Evolutionary conservation across 169 alveolate species (phyloP), one percentile per base, ranked within the genome.

Genomic region (Eimeria sp.): DNA sequence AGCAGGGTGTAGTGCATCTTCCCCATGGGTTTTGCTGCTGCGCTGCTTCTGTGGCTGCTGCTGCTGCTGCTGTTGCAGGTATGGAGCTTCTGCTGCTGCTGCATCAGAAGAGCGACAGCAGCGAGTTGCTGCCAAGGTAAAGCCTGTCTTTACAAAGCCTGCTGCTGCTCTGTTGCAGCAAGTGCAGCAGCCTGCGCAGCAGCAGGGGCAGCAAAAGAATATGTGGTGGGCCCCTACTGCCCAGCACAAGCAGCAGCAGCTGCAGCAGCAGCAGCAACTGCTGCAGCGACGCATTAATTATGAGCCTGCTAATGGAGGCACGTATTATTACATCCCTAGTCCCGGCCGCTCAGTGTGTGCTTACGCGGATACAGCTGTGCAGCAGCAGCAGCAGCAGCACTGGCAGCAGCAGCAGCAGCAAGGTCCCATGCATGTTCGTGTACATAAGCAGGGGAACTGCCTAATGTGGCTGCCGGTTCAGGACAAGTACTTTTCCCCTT

Each of bases 371-470:
- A n/a, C 43, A 40, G 34, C 43, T 10, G 49, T 70, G 49, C 80
- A 30, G 80, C 80, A 27, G 80, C 80, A 27, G 45, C 80, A 54
- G 61, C 61, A 14, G 80, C 80, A 70, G 80, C 80, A 70, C 16
- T 47, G 27, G 80, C 80, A 70, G 87, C 87, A 76, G 87, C 87
- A 76, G 87, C 87, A 76, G 87, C 65, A 40, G 87, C 63, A 76
- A 25, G 87, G 61, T 4, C 22, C 61, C 87, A 43, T 76, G 87
- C 87, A 76, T n/a, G 57, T 76, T 22, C 49, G 87, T 9, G 87
- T 76, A 63, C 87, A 76, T 30, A 40, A 76, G 87, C 87, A 76
- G 27, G 87, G 87, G n/a, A 76, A 76, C 87, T 76, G 87, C 87
- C 34, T 76, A 9, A 76, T 49, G 57, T 76, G 87, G 87, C 87